Evolutionary conservation across 306 rosid genomes (phyloP).

Genomic region (Fragaria nilgerrensis): DNA sequence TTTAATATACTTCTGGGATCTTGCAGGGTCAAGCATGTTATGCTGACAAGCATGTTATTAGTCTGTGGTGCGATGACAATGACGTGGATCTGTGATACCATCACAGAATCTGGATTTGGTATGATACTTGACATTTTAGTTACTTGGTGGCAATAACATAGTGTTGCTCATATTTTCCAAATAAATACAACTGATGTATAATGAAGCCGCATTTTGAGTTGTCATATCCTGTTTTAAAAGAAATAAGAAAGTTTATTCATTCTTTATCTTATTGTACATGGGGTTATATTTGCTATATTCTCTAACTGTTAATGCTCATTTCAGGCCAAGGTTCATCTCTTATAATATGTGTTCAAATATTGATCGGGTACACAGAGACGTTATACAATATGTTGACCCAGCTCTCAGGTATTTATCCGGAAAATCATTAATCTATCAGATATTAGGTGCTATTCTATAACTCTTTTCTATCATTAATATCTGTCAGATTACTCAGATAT

Average conservation of each 20-base stretch:
- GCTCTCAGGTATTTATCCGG: constrained; percentile 59
- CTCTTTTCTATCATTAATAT: background rate
- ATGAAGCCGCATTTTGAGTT: background rate
- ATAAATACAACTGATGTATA: too few species aligned
- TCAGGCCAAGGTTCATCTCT: constrained; percentile 97
- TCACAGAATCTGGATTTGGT: constrained; percentile 98
- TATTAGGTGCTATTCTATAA: background rate
- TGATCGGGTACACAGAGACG: constrained; percentile 92
- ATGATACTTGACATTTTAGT: constrained; percentile 27
- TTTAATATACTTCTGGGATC: constrained; percentile 26
- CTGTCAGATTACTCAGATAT: background rate
- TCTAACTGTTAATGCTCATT: constrained; percentile 34
- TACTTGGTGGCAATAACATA: constrained; percentile 5
- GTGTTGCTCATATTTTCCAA: constrained; percentile 6
- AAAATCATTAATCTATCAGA: too few species aligned
- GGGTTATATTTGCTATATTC: constrained; percentile 16
- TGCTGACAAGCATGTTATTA: constrained; percentile 68
- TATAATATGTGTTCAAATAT: constrained; percentile 87
- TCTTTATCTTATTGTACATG: constrained; percentile 7
- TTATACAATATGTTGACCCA: constrained; percentile 85
- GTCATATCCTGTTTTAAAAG: background rate
- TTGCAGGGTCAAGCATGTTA: constrained; percentile 88
- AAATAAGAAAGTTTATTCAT: background rate
- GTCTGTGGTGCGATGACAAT: constrained; percentile 96
- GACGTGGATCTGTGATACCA: constrained; percentile 93